Percentiles rank a stretch among this genome's conserved stretches.
These are phyloP conservation scores for Diaporthe citri DNA, from an alignment of 2,329 filamentous ascomycete genomes.

Conservation along the genomic window DNA sequence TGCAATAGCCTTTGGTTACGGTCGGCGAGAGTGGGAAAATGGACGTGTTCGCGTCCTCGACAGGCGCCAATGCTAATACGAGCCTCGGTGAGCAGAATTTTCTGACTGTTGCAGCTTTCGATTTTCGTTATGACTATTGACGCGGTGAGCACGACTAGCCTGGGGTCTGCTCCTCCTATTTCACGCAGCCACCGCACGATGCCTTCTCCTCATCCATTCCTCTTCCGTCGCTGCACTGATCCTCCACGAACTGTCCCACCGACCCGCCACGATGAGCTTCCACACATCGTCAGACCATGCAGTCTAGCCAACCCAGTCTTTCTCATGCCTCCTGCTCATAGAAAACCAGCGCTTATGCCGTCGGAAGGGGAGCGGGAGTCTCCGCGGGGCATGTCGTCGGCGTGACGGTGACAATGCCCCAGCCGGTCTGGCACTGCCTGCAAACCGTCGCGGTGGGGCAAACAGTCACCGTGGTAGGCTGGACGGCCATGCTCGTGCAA, in stretches of 20 bases:
- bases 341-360: neutral
- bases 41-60: neutral
- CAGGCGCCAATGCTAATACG: constrained; percentile 3
- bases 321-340: too few relatives aligned
- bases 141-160: constrained; percentile 1
- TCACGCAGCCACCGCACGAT: neutral
- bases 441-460: constrained; percentile 24
- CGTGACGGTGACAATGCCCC: constrained; percentile 18
- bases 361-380: neutral
- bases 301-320: too few relatives aligned
- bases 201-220: neutral
- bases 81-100: neutral
- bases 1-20: neutral
- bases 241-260: too few relatives aligned
- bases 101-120: neutral
- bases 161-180: neutral
- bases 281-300: neutral
- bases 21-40: neutral
- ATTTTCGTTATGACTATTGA: neutral
- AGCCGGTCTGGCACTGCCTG: constrained; percentile 14
- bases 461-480: constrained; percentile 14
- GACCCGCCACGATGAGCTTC: neutral
- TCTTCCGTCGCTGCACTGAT: neutral
- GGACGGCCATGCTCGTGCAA: neutral
- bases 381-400: neutral